Conservation (phyloP, 1,139 yeast species). For the Geotrichum cucujoidarum region DNA sequence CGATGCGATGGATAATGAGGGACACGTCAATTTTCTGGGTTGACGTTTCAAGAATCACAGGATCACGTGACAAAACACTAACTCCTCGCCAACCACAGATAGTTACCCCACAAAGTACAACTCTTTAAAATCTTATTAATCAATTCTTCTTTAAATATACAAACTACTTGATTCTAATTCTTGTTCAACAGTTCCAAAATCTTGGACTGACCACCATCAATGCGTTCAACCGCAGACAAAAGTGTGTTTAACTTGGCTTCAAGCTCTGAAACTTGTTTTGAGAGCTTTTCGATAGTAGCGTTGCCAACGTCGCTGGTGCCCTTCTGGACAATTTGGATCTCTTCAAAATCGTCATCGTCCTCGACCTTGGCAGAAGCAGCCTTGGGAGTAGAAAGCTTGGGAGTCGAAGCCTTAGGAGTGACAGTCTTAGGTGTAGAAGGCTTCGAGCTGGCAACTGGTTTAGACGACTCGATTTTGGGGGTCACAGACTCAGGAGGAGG, state of each 20-base stretch:
- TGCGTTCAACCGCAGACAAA: constrained; percentile 7
- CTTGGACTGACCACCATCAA: constrained; percentile 15
- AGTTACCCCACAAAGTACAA: too few relatives aligned
- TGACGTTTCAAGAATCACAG: too few relatives aligned
- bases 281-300: constrained; percentile 16
- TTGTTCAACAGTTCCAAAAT: constrained; percentile 5
- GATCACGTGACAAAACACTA: too few relatives aligned
- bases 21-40: neutral
- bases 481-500: constrained; percentile 13
- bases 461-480: constrained; percentile 19
- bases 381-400: constrained; percentile 17
- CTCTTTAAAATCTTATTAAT: too few relatives aligned
- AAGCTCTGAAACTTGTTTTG: constrained; percentile 27
- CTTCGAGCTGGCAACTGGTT: constrained; percentile 18
- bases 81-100: too few relatives aligned
- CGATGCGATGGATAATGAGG: neutral
- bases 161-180: too few relatives aligned
- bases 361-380: constrained; percentile 5
- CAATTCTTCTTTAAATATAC: too few relatives aligned
- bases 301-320: constrained; percentile 10
- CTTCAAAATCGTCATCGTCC: constrained; percentile 10
- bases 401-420: neutral
- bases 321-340: constrained; percentile 7
- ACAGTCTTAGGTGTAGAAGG: constrained; percentile 18
- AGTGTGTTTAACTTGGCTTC: constrained; percentile 44